Evolutionary conservation across 1,139 yeast species (phyloP).

Genomic region (Magnusiomyces suaveolens): DNA sequence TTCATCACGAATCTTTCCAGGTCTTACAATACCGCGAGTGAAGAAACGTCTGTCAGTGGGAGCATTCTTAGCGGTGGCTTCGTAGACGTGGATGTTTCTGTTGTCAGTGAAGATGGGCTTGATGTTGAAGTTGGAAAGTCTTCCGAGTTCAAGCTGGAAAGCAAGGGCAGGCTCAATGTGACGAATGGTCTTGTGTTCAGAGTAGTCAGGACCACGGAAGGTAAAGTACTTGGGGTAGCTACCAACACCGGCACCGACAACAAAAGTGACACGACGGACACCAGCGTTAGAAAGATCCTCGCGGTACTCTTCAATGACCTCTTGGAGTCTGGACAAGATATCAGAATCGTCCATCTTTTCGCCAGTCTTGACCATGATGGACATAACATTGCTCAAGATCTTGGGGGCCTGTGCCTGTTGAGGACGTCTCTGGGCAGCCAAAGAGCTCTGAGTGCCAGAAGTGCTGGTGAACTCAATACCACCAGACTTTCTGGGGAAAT

Average conservation of each 20-base stretch:
- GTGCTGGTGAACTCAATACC: conserved; percentile 23
- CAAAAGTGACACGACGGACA: conserved; percentile 87
- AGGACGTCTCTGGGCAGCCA: conserved; percentile 27
- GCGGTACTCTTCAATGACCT: conserved; percentile 56
- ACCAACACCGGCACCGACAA: conserved; percentile 75
- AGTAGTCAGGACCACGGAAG: conserved; percentile 77
- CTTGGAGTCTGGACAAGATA: conserved; percentile 51
- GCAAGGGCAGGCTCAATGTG: conserved; percentile 98
- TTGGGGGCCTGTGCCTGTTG: conserved; percentile 29
- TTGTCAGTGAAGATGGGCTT: conserved; percentile 93
- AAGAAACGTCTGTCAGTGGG: conserved; percentile 91
- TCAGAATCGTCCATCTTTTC: conserved; percentile 67
- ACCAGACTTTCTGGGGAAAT: conserved; percentile 41
- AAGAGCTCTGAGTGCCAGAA: conserved; percentile 27
- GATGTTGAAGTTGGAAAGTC: conserved; percentile 88
- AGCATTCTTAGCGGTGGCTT: conserved; percentile 90
- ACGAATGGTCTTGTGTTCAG: conserved; percentile 76
- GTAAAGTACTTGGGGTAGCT: conserved; percentile 92
- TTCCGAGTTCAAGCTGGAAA: conserved; percentile 88
- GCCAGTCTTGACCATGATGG: conserved; percentile 65
- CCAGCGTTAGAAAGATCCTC: conserved; percentile 61
- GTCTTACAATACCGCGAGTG: conserved; percentile 93
- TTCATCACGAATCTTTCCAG: conserved; percentile 89
- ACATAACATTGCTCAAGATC: conserved; percentile 64
- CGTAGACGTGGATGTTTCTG: conserved; percentile 94